These are phyloP conservation scores for Fusarium papillatum DNA, from an alignment of 2,329 filamentous ascomycete genomes.

Conservation along the genomic window DNA sequence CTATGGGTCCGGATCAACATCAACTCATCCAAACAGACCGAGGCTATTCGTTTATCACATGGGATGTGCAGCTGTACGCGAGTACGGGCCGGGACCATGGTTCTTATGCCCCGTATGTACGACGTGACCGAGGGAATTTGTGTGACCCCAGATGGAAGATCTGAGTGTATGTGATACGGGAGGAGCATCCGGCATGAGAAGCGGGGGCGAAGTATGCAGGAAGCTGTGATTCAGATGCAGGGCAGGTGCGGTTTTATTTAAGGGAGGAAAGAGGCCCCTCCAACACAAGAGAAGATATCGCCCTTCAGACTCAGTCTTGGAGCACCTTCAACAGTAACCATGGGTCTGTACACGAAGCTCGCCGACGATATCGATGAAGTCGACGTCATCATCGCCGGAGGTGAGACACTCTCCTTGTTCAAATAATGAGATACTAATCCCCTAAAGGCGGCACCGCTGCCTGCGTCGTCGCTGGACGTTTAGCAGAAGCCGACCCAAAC, in stretches of 20 bases:
- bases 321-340: slow-evolving; percentile 1
- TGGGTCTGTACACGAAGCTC: slow-evolving; percentile 37
- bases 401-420: background rate
- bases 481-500: slow-evolving; percentile 45
- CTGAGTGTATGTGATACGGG: background rate
- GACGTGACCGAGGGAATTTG: background rate
- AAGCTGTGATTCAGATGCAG: background rate
- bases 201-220: background rate
- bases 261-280: background rate
- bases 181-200: background rate
- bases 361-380: slow-evolving; percentile 35
- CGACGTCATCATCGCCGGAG: slow-evolving; percentile 39
- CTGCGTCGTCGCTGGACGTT: slow-evolving; percentile 47
- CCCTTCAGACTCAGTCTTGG: background rate
- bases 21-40: background rate
- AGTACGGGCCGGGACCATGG: background rate
- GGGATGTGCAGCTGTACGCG: background rate
- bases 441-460: slow-evolving; percentile 47
- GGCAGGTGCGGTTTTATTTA: background rate
- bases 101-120: background rate
- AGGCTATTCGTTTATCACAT: background rate
- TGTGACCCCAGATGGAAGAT: background rate
- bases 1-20: background rate
- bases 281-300: background rate
- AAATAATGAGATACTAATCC: background rate